Conservation (phyloP, 768 basidiomycete species). For the Sarcomyxa edulis region DNA sequence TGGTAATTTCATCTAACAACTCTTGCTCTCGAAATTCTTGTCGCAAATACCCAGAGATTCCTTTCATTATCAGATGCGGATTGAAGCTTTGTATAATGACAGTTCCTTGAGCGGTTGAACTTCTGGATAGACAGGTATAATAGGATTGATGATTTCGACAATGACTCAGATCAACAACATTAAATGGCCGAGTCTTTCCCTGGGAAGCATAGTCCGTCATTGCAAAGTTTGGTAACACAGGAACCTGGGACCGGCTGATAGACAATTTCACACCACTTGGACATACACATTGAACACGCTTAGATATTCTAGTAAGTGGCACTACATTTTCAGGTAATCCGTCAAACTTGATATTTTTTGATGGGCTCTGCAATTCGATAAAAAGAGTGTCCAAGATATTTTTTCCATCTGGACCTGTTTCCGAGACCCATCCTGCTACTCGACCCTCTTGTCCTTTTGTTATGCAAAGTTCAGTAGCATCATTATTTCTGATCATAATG, state of each 20-base stretch:
- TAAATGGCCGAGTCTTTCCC: slow-evolving; percentile 18
- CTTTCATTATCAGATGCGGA: slow-evolving; percentile 15
- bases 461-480: slow-evolving; percentile 24
- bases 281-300: slow-evolving; percentile 6
- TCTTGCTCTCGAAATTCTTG: slow-evolving; percentile 21
- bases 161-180: slow-evolving; percentile 22
- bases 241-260: slow-evolving; percentile 16
- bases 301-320: slow-evolving; percentile 10
- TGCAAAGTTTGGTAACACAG: slow-evolving; percentile 18
- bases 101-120: slow-evolving; percentile 18
- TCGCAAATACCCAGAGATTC: slow-evolving; percentile 16
- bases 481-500: slow-evolving; percentile 25
- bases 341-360: slow-evolving; percentile 3
- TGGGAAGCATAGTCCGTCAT: slow-evolving; percentile 25
- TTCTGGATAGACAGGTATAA: slow-evolving; percentile 14
- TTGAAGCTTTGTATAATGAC: slow-evolving; percentile 23
- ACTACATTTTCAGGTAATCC: slow-evolving; percentile 10
- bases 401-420: slow-evolving; percentile 16
- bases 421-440: slow-evolving; percentile 20
- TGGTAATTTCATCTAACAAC: slow-evolving; percentile 28
- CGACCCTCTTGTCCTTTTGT: slow-evolving; percentile 23
- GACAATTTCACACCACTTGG: slow-evolving; percentile 10
- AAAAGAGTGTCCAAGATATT: slow-evolving; percentile 10
- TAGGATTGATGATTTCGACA: slow-evolving; percentile 11
- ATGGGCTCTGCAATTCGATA: slow-evolving; percentile 8